Evolutionary conservation across 352 stramenopile species (phyloP).

Genomic region (Saprolegnia parasitica): DNA sequence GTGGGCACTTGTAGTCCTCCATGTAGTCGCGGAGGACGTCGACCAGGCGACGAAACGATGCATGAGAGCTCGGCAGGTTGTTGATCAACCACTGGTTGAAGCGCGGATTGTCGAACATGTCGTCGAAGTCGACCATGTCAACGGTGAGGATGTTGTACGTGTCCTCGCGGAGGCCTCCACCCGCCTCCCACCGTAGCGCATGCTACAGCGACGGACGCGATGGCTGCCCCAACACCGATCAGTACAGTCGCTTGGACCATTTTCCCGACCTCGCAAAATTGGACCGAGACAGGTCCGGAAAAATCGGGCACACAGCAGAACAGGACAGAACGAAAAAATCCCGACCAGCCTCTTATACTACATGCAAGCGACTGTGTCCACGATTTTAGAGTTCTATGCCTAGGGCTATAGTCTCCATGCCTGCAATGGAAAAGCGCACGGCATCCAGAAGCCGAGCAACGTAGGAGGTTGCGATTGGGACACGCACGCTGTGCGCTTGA

Average conservation of each 20-base stretch:
- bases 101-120: background rate
- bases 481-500: no score
- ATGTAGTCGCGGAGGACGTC: constrained; percentile 3
- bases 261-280: background rate
- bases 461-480: no score
- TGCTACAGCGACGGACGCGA: background rate
- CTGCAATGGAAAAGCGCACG: no score
- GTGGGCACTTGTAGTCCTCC: background rate
- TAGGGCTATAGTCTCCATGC: no score
- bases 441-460: no score
- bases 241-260: background rate
- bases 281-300: no score
- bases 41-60: background rate
- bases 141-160: constrained; percentile 19
- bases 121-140: background rate
- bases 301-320: no score
- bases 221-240: background rate
- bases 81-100: constrained; percentile 11
- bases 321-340: no score
- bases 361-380: no score
- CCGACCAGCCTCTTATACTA: no score
- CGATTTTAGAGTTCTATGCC: no score
- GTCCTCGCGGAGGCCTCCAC: background rate
- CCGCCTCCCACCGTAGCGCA: background rate
- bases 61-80: constrained; percentile 10